A percentile compares a stretch with the other conserved stretches of the same genome.
phyloP scores from a whole-genome alignment of 2,329 filamentous ascomycete genomes.

The Pseudogymnoascus sp. region DNA sequence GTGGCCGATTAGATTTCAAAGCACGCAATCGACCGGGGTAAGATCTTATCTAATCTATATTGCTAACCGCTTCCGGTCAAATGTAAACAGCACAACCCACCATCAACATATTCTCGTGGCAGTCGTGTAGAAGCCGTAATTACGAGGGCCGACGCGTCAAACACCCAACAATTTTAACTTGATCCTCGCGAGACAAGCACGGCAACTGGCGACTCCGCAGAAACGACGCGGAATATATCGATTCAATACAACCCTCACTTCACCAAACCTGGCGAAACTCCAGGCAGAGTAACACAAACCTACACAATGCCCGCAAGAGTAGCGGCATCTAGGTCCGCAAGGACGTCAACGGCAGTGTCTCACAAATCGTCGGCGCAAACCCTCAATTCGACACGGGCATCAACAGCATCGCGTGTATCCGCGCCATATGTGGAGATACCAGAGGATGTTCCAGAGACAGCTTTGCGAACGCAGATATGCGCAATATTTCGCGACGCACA shows the following conservation, averaged over 20 bases:
- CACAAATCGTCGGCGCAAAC: constrained; percentile 36
- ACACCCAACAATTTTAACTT: not conserved
- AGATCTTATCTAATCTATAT: constrained; percentile 1
- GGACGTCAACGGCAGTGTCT: constrained; percentile 31
- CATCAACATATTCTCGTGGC: constrained; percentile 7
- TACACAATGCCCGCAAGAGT: constrained; percentile 40
- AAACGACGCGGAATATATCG: not conserved
- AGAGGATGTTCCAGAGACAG: constrained; percentile 63
- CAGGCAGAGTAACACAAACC: not conserved
- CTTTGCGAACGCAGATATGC: constrained; percentile 67
- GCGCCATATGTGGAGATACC: constrained; percentile 45
- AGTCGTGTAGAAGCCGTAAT: not conserved
- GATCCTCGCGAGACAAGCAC: not conserved
- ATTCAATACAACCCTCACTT: not conserved
- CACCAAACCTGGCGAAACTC: not conserved
- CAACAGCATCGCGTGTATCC: constrained; percentile 34
- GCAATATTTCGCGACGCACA: constrained; percentile 75
- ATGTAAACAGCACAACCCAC: constrained; percentile 9
- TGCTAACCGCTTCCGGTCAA: not conserved
- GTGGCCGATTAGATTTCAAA: constrained; percentile 1
- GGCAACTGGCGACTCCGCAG: not conserved
- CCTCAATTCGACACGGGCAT: constrained; percentile 32
- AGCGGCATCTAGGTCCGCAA: constrained; percentile 33
- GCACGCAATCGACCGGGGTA: constrained; percentile 3
- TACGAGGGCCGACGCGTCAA: not conserved